Evolutionary conservation across 495 filamentous ascomycete genomes (phyloP).

Genomic region (Trichocladium uniseriatum): DNA sequence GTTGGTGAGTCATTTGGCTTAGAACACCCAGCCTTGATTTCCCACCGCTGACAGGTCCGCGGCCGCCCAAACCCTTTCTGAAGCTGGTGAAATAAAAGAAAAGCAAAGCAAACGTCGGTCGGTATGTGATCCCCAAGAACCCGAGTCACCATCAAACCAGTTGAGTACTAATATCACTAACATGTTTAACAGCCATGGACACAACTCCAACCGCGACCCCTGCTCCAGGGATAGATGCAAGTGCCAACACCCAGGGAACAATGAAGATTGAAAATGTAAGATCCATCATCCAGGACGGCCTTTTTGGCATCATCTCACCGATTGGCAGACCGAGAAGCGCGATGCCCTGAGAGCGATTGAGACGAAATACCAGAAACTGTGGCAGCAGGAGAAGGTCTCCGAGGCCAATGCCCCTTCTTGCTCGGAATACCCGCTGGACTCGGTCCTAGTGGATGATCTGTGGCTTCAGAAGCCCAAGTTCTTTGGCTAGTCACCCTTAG

Average conservation of each 20-base stretch:
- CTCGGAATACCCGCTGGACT: conserved; percentile 59
- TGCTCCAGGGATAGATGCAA: background rate
- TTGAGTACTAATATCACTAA: too few relatives aligned
- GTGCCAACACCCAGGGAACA: background rate
- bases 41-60: too few relatives aligned
- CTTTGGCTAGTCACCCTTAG: conserved; percentile 7
- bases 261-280: conserved; percentile 1
- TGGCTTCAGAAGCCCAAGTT: conserved; percentile 28
- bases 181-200: too few relatives aligned
- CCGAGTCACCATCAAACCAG: too few relatives aligned
- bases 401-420: conserved; percentile 71
- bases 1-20: too few relatives aligned
- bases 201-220: background rate
- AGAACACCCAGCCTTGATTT: too few relatives aligned
- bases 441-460: conserved; percentile 60
- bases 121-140: too few relatives aligned
- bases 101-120: too few relatives aligned
- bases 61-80: too few relatives aligned
- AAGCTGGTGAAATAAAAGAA: too few relatives aligned
- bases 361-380: conserved; percentile 83
- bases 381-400: conserved; percentile 72
- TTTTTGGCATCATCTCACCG: background rate
- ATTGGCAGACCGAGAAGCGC: conserved; percentile 66
- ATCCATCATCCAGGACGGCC: background rate
- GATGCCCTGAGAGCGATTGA: conserved; percentile 78